Base-by-base conservation (phyloP, 108 stramenopile species). In the Hondaea fermentalgiana region DNA sequence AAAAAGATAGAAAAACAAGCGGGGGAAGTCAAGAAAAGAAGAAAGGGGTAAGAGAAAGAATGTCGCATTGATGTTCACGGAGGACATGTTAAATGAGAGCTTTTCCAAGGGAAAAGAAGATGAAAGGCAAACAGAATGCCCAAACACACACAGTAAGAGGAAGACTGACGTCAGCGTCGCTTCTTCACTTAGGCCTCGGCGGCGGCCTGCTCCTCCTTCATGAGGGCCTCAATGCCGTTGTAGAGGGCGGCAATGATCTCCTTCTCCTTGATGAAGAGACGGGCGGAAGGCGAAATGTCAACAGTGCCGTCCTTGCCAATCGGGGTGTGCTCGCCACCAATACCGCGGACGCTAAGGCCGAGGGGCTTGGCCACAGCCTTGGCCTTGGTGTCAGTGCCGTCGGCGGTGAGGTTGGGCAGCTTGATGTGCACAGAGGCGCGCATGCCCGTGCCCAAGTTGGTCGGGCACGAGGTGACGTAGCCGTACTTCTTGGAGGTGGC, bases 391-490 rank as follows among this genome's bases (percentile, higher is more conserved):
- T 94, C 94, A 5, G 94, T 92, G 35, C 94, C 94, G 89, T 93
- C 94, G 25, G 55, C 43, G 17, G 93, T 93, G 64, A 95, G 92
- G 89, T 95, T 94, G 29, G 94, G 92, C 57, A 95, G 91, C 93
- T 95, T 95, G 89, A 95, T 92, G 88, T 94, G 94, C 57, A 96
- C 94, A 5, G 92, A 93, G 17, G 94, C 95, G 59, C 94, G 92
- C 95, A 96, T 93, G 28, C 95, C 95, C 17, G 95, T 96, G 59
- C 95, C 95, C 58, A 95, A 92, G 91, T 96, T 96, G 44, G 93
- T 93, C 17, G 95, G 95, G 89, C 94, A 95, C 42, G 94, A 92
- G 25, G 94, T 94, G 51, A 95, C 88, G 92, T 94, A 95, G 44
- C 95, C 95, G 64, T 91, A 91, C 89, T 90, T 90, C 5, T 88